Conservation (phyloP, 106 monocot species). For the Dendrobium chrysotoxum region DNA sequence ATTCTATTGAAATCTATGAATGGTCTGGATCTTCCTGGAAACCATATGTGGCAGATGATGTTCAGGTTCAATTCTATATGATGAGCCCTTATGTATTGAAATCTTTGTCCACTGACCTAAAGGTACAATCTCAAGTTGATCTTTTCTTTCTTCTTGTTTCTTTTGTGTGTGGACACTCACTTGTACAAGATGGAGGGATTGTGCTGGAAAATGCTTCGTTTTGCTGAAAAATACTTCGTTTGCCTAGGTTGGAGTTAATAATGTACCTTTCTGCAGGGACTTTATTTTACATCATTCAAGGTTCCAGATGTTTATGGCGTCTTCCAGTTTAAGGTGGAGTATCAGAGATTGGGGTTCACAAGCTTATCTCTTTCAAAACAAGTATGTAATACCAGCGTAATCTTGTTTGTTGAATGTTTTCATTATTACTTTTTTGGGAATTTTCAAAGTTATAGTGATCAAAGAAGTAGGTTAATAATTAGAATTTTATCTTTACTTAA, state of each 20-base stretch:
- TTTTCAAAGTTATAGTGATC: neutral
- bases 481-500: neutral
- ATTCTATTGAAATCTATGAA: conserved; percentile 87
- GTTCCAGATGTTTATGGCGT: conserved; percentile 99
- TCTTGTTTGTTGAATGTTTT: neutral
- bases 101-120: conserved; percentile 61
- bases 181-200: neutral
- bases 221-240: neutral
- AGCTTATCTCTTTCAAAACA: conserved; percentile 84
- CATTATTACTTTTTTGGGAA: neutral
- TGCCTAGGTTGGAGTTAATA: neutral
- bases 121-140: conserved; percentile 28
- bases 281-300: conserved; percentile 83
- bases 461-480: neutral
- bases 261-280: conserved; percentile 37
- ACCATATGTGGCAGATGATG: conserved; percentile 86
- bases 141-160: neutral
- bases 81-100: conserved; percentile 98
- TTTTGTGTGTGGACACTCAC: neutral
- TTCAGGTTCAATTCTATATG: conserved; percentile 98
- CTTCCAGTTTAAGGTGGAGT: conserved; percentile 96
- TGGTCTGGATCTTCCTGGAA: conserved; percentile 90
- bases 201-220: neutral
- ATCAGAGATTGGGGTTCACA: conserved; percentile 88
- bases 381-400: conserved; percentile 23